Evolutionary conservation across 257 asterid genomes (phyloP).

Genomic region (Solanum sparsipilum): DNA sequence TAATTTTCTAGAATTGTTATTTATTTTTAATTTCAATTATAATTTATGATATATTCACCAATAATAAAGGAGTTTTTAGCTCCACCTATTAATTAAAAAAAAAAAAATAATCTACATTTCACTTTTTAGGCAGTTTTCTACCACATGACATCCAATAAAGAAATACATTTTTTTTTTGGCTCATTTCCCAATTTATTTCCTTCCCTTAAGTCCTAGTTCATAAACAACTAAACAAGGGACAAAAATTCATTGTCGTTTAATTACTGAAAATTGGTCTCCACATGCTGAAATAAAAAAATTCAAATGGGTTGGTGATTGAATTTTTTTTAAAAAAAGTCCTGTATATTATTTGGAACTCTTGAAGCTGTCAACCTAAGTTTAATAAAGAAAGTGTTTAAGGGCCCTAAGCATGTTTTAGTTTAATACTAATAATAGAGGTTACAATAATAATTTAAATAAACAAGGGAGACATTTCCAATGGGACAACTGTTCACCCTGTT

Average conservation of each 20-base stretch:
- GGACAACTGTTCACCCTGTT: not conserved
- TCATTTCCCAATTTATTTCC: not conserved
- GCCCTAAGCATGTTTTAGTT: not conserved
- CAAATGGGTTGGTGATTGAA: not conserved
- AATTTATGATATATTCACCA: too few relatives aligned
- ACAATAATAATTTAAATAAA: not conserved
- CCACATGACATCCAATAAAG: not conserved
- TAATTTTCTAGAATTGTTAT: not conserved
- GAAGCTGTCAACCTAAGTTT: not conserved
- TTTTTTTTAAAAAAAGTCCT: too few relatives aligned
- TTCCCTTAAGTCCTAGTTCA: not conserved
- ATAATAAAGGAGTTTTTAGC: too few relatives aligned
- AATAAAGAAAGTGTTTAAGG: not conserved
- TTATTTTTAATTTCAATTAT: too few relatives aligned
- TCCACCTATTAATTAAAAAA: too few relatives aligned
- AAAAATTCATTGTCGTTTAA: not conserved
- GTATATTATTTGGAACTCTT: not conserved
- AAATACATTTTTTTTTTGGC: too few relatives aligned
- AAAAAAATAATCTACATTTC: not conserved
- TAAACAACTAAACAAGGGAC: not conserved
- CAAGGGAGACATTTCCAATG: not conserved
- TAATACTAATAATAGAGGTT: not conserved
- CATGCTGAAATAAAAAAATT: not conserved
- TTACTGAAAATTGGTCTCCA: not conserved
- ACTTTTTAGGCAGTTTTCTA: not conserved